A percentile compares a stretch with the other conserved stretches of the same genome.
Conservation (phyloP, 768 basidiomycete genomes). For the Dioszegia aurantiaca region DNA sequence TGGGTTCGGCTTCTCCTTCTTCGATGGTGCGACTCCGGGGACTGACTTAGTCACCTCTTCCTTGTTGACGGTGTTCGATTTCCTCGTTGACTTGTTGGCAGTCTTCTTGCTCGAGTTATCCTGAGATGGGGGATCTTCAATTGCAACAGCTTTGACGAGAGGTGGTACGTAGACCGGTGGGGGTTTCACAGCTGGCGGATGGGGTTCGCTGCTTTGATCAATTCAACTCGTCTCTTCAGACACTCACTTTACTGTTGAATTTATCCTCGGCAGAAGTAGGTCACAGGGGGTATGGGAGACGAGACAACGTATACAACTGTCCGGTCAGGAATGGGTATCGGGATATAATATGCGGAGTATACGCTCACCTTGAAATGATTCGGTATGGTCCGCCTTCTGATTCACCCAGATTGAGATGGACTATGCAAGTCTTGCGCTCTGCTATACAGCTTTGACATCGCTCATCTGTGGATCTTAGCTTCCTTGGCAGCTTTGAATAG, state of each 20-base stretch:
- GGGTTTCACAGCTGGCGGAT: not conserved
- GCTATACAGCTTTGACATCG: not conserved
- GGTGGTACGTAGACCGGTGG: not conserved
- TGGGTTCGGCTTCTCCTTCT: no score
- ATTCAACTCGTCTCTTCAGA: not conserved
- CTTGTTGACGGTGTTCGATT: no score
- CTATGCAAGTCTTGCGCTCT: not conserved
- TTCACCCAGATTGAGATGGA: not conserved
- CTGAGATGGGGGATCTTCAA: no score
- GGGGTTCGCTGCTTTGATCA: slow-evolving; percentile 1
- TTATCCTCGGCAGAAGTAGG: not conserved
- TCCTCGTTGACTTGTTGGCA: no score
- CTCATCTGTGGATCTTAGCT: not conserved
- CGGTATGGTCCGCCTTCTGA: not conserved
- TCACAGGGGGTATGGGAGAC: not conserved
- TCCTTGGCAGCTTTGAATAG: not conserved
- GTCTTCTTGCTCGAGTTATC: no score
- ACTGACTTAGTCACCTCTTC: no score
- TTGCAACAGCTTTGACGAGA: not conserved
- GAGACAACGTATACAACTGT: not conserved
- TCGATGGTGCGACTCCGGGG: no score
- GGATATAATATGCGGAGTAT: no score
- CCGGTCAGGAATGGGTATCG: no score
- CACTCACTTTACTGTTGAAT: not conserved
- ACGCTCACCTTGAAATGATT: not conserved